These are phyloP conservation scores for Canavalia gladiata DNA, from an alignment of 306 rosid species.

Conservation along the genomic window DNA sequence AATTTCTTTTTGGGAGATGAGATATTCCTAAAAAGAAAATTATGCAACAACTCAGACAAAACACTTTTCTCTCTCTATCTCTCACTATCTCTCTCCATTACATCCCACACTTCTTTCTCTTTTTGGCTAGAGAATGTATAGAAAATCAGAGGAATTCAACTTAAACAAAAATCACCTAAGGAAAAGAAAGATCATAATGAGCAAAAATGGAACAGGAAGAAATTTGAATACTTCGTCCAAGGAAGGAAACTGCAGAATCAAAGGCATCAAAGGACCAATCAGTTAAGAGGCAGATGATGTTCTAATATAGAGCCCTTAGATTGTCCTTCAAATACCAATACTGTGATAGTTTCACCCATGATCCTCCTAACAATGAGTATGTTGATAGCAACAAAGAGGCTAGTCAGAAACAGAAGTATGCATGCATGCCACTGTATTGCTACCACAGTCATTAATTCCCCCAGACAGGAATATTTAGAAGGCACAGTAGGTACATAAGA, in stretches of 20 bases:
- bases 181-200: background rate
- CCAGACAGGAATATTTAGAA: slow-evolving; percentile 15
- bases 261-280: slow-evolving; percentile 3
- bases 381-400: background rate
- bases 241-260: background rate
- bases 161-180: slow-evolving; percentile 13
- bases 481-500: background rate
- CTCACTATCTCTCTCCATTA: too few species aligned
- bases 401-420: background rate
- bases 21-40: too few species aligned
- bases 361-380: background rate
- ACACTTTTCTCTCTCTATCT: too few species aligned
- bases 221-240: background rate
- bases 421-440: slow-evolving; percentile 11
- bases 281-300: background rate
- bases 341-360: background rate
- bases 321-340: slow-evolving; percentile 5
- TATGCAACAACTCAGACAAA: too few species aligned
- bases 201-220: background rate
- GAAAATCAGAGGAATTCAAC: slow-evolving; percentile 31
- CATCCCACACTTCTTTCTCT: too few species aligned
- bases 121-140: background rate
- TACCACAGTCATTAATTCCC: background rate
- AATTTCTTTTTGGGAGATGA: background rate
- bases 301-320: background rate